These are phyloP conservation scores for Actinomortierella wolfii DNA, from an alignment of 371 early-diverging fungal genomes.

Conservation along the genomic window DNA sequence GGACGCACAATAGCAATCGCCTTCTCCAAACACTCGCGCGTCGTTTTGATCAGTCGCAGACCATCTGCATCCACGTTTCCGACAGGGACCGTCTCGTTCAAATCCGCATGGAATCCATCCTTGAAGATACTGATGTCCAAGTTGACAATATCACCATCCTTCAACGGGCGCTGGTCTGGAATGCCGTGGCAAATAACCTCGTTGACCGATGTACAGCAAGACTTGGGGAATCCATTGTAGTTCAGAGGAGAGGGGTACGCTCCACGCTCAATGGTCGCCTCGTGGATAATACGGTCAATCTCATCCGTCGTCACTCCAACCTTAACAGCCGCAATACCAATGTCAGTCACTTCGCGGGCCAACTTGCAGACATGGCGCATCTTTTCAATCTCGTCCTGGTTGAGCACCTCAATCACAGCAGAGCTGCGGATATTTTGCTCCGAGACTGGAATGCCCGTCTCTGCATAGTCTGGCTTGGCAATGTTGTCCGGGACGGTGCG, in stretches of 20 bases:
- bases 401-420: constrained; percentile 70
- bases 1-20: constrained; percentile 92
- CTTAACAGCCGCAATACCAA: constrained; percentile 75
- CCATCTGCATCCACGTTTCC: constrained; percentile 86
- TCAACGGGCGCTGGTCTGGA: constrained; percentile 84
- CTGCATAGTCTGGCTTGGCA: constrained; percentile 84
- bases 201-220: constrained; percentile 85
- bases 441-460: constrained; percentile 68
- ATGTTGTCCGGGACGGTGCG: constrained; percentile 81
- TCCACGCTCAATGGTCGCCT: constrained; percentile 82
- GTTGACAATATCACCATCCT: constrained; percentile 93
- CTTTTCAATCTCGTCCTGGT: constrained; percentile 72
- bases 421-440: constrained; percentile 69
- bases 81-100: constrained; percentile 86
- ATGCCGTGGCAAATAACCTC: constrained; percentile 91
- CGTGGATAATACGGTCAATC: constrained; percentile 86
- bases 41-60: constrained; percentile 69
- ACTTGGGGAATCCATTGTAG: constrained; percentile 91
- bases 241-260: constrained; percentile 96
- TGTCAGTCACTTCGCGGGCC: constrained; percentile 86
- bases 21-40: constrained; percentile 83
- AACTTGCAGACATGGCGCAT: constrained; percentile 85
- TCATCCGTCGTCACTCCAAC: constrained; percentile 92
- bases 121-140: constrained; percentile 89
- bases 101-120: constrained; percentile 91